phyloP scores from a whole-genome alignment of 805 yeast genomes.

The Blastobotrys robertii region DNA sequence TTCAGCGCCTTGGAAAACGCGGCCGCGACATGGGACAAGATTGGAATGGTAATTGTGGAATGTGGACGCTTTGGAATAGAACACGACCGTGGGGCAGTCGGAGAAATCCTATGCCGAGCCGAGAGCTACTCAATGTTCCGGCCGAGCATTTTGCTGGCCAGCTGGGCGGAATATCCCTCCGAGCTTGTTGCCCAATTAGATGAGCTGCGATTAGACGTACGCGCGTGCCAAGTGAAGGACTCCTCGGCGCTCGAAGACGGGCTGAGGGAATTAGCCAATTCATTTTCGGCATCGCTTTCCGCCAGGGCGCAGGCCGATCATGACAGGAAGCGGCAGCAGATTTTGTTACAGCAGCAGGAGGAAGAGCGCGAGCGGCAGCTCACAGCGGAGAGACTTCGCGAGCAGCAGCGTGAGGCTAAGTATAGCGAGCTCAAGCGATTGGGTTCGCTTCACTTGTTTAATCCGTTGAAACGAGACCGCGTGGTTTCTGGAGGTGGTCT shows the following conservation, averaged over 20 bases:
- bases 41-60: conserved; percentile 41
- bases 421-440: conserved; percentile 1
- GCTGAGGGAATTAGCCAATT: no score
- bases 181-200: no score
- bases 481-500: no score
- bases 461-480: no score
- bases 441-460: neutral
- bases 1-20: conserved; percentile 37
- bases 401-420: conserved; percentile 1
- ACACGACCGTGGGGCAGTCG: neutral
- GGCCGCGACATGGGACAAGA: conserved; percentile 30
- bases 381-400: neutral
- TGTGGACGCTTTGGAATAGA: conserved; percentile 31
- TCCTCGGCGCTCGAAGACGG: no score
- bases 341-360: conserved; percentile 1
- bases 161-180: neutral
- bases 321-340: neutral
- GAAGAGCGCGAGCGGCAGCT: conserved; percentile 1
- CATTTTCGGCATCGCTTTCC: no score
- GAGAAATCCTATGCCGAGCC: neutral
- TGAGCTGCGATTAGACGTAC: no score
- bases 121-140: neutral
- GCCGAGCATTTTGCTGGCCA: neutral
- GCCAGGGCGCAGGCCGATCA: no score
- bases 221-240: no score